Base-by-base conservation (phyloP, 257 asterid species). In the Solanum okadae region DNA sequence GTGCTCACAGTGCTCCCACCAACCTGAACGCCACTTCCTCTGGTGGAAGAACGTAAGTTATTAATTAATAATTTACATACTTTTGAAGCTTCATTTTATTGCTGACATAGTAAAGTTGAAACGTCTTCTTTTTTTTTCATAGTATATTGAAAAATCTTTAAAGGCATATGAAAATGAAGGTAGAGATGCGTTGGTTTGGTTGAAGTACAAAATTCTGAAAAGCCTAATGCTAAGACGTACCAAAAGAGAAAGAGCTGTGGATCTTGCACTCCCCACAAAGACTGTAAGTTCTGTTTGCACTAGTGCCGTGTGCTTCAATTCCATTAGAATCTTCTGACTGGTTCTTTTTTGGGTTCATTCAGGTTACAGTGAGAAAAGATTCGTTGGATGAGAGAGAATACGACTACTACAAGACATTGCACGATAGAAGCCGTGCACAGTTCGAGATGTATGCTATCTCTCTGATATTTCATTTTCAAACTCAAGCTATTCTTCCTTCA, bases 221-320 rank as follows among this genome's bases (percentile, higher is more conserved):
- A 93, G 93, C 94, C 88, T 93, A 89, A 88, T 96, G 91, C 89
- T 96, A 77, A 93, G 98, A 87, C 96, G 98, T 86, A 95, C 98
- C 33, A 96, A 96, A 89, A 93, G 93, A 90, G 98, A 98, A 90
- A 93, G 98, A 93, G 98, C 97, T 86, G 97, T 96, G 90, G 98
- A 96, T 89, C 94, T 96, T 78, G 97, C 98, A 4, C 98, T 96
- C 84, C 98, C 99, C 34, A 94, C 95, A 37, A 91, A 96, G 93
- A 94, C 93, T 84, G 98, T 96, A 93, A 82, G 98, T 86, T 88
- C 46, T 86, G 27, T 16, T 38, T 73, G 46, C 87, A 23, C 52
- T 85, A 33, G 78, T 87, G 63, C 6, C 20, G 33, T 10, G n/a
- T 29, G 42, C 18, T 68, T 86, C 59, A 85, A 14, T 67, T 68